Base-by-base conservation (phyloP, 208 protist genomes). In the Crithidia bombi region DNA sequence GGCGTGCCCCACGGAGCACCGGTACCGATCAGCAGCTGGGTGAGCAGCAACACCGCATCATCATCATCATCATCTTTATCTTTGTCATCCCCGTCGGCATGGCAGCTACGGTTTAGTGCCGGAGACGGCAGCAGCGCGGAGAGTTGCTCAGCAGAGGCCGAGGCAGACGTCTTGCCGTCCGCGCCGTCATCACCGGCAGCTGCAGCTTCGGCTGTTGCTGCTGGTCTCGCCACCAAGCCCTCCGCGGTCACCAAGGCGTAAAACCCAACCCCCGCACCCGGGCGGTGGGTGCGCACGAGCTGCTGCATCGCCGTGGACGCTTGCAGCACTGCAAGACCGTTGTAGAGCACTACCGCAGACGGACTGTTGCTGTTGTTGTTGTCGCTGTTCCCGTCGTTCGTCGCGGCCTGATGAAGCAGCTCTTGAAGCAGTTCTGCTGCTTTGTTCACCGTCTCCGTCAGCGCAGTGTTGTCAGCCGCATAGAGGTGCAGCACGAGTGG, bases 1-100 rank as follows among this genome's bases (percentile, higher is more conserved):
- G 91, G 88, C 4, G 88, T 93, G 39, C 74, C 58, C 81, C 81
- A 93, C 17, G 91, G 91, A 43, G 85, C 69, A 21, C 75, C 79
- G 26, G 86, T 91, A 28, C 75, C 78, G 43, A 93, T 69, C 7
- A 96, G 71, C 51, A 94, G 69, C 63, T 92, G 89, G 19, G 83
- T 83, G 26, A 73, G 62, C 17, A 30, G 35, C 26, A 83, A 23
- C 3, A 41, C 28, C 4, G 58, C 47, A n/a, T 21, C 30, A 14
- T 26, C 15, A 19, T 71, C 30, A 35, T 19, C 47, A 23, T 44
- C 33, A 28, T 2, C 56, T 12, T 19, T n/a, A 2, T 30, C 49
- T 7, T 30, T 44, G 17, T 14, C n/a, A 28, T n/a, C 30, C 56
- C n/a, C 21, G 38, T 47, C 10, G 11, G 3, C 25, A 23, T 10